Base-by-base conservation (phyloP, 2,329 filamentous ascomycete species). In the Trichoderma atroviride region DNA sequence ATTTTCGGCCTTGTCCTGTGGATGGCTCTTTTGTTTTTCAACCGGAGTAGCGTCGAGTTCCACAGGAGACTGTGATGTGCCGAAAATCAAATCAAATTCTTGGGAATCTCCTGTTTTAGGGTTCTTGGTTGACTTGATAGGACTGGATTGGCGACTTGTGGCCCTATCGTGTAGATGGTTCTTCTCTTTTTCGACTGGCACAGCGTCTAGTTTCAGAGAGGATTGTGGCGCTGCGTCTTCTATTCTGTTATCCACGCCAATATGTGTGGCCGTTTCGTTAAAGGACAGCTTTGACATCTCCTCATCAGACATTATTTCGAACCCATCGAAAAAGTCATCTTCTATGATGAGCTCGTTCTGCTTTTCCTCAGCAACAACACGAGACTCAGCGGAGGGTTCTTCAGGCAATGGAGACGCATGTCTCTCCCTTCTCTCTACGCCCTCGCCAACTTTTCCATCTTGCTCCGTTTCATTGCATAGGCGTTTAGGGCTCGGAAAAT, bases 1-100 rank as follows among this genome's bases (percentile, higher is more conserved):
- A 33, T 33, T 33, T 33, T 6, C 10, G 31, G 7, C 29, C 16
- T 62, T 50, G 33, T 47, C 43, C 33, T 10, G 27, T 6, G 22
- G 24, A 40, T 16, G 66, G 16, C 22, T n/a, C 27, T 47, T 35
- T 5, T 33, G 31, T 2, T 64, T 22, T 76, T 74, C 22, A 75
- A 40, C 6, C 73, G 75, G 22, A 76, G 29, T 76, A 2, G 75
- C 74, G 1, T 76, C 74, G 5, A 33, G 31, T 33, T 33, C 31
- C 31, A 33, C 31, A 31, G 29, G 29, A 31, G 29, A 31, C 29
- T 31, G 4, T 31, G 6, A 4, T 4, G 6, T 74, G 4, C 74
- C 72, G 35, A 70, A 62, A 37, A 72, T 70, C 57, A 74, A 37
- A 19, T 73, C 71, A 61, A 72, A 40, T 24, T 75, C 73, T 24